Percentiles rank a stretch among this genome's conserved stretches.
Conservation (phyloP, 202 grass and related monocot species). For the Setaria viridis region DNA sequence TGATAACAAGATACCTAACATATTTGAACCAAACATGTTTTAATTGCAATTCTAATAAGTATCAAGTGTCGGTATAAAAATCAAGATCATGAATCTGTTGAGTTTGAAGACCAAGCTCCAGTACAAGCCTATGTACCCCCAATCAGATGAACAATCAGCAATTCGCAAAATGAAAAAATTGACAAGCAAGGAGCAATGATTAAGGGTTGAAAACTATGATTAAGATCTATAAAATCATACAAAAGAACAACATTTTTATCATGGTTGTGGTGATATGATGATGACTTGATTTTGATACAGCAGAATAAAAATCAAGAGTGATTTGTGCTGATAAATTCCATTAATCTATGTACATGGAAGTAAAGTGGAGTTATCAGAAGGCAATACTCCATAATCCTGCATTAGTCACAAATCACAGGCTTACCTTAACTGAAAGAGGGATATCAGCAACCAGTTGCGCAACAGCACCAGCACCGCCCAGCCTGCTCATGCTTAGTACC, state of each 20-base stretch:
- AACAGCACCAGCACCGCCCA: conserved; percentile 95
- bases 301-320: conserved; percentile 4
- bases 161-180: background rate
- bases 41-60: background rate
- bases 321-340: background rate
- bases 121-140: conserved; percentile 18
- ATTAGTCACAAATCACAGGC: conserved; percentile 28
- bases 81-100: conserved; percentile 4
- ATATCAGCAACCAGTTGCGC: conserved; percentile 96
- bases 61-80: conserved; percentile 14
- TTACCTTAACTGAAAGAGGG: conserved; percentile 91
- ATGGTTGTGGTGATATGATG: background rate
- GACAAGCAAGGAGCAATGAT: background rate
- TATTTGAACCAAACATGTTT: background rate
- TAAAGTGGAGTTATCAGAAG: conserved; percentile 18
- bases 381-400: conserved; percentile 31
- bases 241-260: background rate
- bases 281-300: conserved; percentile 10
- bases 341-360: background rate
- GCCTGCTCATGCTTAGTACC: conserved; percentile 99
- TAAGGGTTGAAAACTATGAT: background rate
- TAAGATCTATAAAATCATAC: conserved; percentile 3
- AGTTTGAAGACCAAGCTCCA: conserved; percentile 9
- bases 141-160: background rate
- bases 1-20: conserved; percentile 1